Base-by-base conservation (phyloP, 768 basidiomycete genomes). In the Termitomyces sp. region DNA sequence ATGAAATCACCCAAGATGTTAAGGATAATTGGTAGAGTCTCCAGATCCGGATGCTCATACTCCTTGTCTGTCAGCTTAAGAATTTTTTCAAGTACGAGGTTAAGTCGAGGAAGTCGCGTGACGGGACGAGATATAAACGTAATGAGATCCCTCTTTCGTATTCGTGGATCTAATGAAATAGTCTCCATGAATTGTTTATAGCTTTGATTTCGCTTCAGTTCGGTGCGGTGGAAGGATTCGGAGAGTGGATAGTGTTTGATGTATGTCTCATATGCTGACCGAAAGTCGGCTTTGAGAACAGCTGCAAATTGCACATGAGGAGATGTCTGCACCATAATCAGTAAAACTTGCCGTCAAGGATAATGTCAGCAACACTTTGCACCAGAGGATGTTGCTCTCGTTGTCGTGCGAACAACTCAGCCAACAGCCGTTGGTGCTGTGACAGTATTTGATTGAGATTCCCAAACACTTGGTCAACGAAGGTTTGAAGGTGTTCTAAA, bases 191-290 rank as follows among this genome's bases (percentile, higher is more conserved):
- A 92, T 19, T 72, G 68, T 56, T 82, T 81, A 67, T 95, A 96
- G 3, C 70, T 72, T 11, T 77, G 73, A 68, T 92, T 95, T 29
- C 75, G 76, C 54, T 80, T 84, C 42, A 90, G 77, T 66, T 95
- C 90, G 31, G 84, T 81, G 51, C 89, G 87, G 64, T 95, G 91
- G 25, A 78, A 79, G 10, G 90, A 89, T 66, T 95, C 90, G 1
- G 94, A 83, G 44, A 95, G 76, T 4, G 93, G 93, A 59, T 94
- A 95, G 59, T 93, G 85, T 65, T 93, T 90, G 71, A 94, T 90
- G 69, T 94, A 94, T 0, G 77, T 76, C 61, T 93, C 92, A 60
- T 94, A 94, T 9, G 81, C 82, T 14, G 72, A 69, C 38, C 83
- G 82, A 69, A 89, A 90, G 32, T 79, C 76, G 21, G 65, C 62